These are phyloP conservation scores for Phylloboletellus chloephorus DNA, from an alignment of 1,284 basidiomycete genomes.

Conservation along the genomic window DNA sequence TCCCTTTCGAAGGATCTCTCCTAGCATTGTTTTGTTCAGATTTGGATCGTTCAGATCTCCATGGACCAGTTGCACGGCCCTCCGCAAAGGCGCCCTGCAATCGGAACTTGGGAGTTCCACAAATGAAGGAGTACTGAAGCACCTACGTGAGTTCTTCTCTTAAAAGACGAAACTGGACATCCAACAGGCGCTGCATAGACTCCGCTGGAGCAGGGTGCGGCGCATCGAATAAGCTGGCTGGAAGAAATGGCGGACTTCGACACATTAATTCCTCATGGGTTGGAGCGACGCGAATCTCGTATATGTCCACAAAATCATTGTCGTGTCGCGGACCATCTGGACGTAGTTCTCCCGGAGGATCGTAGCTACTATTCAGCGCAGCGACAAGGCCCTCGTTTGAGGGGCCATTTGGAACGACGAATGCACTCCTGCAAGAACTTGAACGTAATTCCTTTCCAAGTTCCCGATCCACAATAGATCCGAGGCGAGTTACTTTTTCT, in stretches of 20 bases:
- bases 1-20: conserved; percentile 35
- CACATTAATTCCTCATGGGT: conserved; percentile 57
- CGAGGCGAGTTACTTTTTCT: conserved; percentile 39
- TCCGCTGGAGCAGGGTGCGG: conserved; percentile 53
- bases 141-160: conserved; percentile 63
- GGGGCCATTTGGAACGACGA: conserved; percentile 1
- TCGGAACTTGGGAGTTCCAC: neutral
- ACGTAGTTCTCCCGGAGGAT: conserved; percentile 51
- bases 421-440: conserved; percentile 9
- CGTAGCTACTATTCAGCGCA: conserved; percentile 40
- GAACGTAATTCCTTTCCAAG: conserved; percentile 27
- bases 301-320: conserved; percentile 57
- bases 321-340: conserved; percentile 54
- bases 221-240: conserved; percentile 50
- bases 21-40: conserved; percentile 28
- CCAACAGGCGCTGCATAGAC: conserved; percentile 58
- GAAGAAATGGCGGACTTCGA: conserved; percentile 46
- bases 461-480: conserved; percentile 39
- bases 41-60: conserved; percentile 36
- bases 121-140: neutral
- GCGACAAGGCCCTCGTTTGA: conserved; percentile 33
- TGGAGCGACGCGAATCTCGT: conserved; percentile 54
- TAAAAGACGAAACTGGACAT: conserved; percentile 66
- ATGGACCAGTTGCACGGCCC: conserved; percentile 42
- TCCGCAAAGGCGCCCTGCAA: conserved; percentile 46